Percentiles rank a stretch among this genome's conserved stretches.
These are phyloP conservation scores for Nectriaceae sp. DNA, from an alignment of 2,329 filamentous ascomycete species.

Conservation along the genomic window DNA sequence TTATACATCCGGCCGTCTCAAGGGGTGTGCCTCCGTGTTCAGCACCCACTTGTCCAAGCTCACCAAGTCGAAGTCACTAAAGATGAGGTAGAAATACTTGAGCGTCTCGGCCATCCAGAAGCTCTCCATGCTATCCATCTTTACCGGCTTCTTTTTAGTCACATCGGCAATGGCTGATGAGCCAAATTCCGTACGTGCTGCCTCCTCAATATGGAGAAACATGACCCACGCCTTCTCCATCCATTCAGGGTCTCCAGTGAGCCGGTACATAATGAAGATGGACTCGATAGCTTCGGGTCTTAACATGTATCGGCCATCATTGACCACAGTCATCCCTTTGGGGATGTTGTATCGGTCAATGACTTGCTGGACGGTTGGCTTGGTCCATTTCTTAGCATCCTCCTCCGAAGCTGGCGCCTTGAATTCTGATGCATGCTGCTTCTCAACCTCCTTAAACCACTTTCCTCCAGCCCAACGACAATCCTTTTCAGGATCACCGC, in stretches of 20 bases:
- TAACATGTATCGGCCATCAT: conserved; percentile 63
- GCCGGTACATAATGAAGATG: conserved; percentile 75
- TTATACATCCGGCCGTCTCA: conserved; percentile 30
- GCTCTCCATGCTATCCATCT: conserved; percentile 69
- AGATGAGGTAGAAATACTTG: conserved; percentile 68
- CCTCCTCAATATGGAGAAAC: conserved; percentile 64
- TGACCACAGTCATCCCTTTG: conserved; percentile 56
- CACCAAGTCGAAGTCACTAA: conserved; percentile 58
- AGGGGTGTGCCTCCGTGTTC: conserved; percentile 58
- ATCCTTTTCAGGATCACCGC: conserved; percentile 30
- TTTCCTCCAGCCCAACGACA: conserved; percentile 34
- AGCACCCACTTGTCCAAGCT: conserved; percentile 65
- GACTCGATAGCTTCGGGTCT: conserved; percentile 79
- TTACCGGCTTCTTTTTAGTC: conserved; percentile 31
- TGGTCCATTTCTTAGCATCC: conserved; percentile 21
- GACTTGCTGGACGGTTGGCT: conserved; percentile 25
- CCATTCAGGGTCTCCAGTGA: conserved; percentile 67
- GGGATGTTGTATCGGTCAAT: conserved; percentile 40
- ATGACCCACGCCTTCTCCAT: conserved; percentile 73
- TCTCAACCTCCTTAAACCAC: conserved; percentile 31
- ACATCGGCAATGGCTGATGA: conserved; percentile 70
- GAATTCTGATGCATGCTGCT: conserved; percentile 26
- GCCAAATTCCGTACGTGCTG: conserved; percentile 63
- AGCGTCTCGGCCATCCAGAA: conserved; percentile 73
- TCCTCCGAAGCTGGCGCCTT: conserved; percentile 20